Percentiles rank a stretch among this genome's conserved stretches.
These are phyloP conservation scores for Friedmanniomyces simplex DNA, from an alignment of 495 filamentous ascomycete genomes.

Conservation along the genomic window DNA sequence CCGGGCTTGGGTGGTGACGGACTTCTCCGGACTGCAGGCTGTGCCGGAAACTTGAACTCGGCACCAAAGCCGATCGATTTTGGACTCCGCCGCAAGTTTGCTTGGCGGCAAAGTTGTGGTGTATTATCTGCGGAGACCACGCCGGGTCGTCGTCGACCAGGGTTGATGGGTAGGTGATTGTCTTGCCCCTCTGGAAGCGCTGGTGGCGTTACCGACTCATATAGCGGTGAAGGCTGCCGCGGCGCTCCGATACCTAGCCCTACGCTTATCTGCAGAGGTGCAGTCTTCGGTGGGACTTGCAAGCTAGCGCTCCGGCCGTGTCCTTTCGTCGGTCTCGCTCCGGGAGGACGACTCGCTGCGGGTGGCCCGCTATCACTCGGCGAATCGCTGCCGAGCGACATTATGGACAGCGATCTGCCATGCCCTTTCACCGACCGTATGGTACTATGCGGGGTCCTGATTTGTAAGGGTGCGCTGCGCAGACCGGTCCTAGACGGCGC, in stretches of 20 bases:
- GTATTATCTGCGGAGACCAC: slow-evolving; percentile 14
- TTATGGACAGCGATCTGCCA: slow-evolving; percentile 83
- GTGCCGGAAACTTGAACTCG: slow-evolving; percentile 56
- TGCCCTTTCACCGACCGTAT: slow-evolving; percentile 39
- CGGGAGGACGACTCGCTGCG: slow-evolving; percentile 3
- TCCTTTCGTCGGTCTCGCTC: slow-evolving; percentile 45
- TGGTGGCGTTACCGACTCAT: slow-evolving; percentile 15
- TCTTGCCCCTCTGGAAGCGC: background rate
- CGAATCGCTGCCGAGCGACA: slow-evolving; percentile 68
- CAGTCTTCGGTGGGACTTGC: slow-evolving; percentile 51
- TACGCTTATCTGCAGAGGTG: background rate
- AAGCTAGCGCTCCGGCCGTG: slow-evolving; percentile 79
- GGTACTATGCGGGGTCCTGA: slow-evolving; percentile 14
- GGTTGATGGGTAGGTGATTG: slow-evolving; percentile 5
- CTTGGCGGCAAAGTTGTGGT: slow-evolving; percentile 9
- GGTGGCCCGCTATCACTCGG: slow-evolving; percentile 3
- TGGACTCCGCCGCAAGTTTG: background rate
- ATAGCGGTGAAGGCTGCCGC: slow-evolving; percentile 22
- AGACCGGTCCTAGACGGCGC: slow-evolving; percentile 19
- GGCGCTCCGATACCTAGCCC: background rate
- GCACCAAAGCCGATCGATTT: background rate
- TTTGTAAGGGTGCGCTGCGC: slow-evolving; percentile 19
- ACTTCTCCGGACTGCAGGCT: slow-evolving; percentile 24
- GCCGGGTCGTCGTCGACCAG: slow-evolving; percentile 8
- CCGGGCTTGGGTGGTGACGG: slow-evolving; percentile 13